Evolutionary conservation across 1,284 basidiomycete species (phyloP).

Genomic region (Afroboletus lepidellus): DNA sequence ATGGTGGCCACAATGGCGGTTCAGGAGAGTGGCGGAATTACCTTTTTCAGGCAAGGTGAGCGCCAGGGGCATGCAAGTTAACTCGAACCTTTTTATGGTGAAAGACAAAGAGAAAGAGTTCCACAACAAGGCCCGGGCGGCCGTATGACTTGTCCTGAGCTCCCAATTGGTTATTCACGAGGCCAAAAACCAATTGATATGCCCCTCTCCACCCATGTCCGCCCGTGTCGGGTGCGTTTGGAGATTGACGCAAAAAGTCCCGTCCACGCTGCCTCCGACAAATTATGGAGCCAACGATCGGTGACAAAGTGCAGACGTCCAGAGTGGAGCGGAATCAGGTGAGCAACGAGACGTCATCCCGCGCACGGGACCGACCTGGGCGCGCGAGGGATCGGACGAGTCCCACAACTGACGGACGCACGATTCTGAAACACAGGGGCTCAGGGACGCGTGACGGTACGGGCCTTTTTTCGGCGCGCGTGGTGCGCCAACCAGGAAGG

Average conservation of each 20-base stretch:
- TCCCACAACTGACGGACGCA: not conserved
- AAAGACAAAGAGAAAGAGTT: not conserved
- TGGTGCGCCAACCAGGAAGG: not conserved
- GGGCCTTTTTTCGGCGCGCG: not conserved
- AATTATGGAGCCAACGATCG: conserved; percentile 3
- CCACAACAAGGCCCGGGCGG: conserved; percentile 1
- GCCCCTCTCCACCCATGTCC: not conserved
- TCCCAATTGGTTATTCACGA: conserved; percentile 20
- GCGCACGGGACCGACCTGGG: not conserved
- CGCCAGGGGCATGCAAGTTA: conserved; percentile 1
- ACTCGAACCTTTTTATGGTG: not conserved
- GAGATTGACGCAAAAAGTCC: not conserved
- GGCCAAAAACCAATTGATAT: not conserved
- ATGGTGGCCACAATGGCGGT: not conserved
- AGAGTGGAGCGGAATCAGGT: not conserved
- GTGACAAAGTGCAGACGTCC: not conserved
- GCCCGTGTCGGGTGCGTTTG: not conserved
- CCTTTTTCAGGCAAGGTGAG: conserved; percentile 3
- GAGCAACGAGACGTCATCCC: conserved; percentile 8
- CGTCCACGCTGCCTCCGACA: conserved; percentile 15
- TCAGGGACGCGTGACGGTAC: conserved; percentile 2
- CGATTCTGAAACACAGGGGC: conserved; percentile 10
- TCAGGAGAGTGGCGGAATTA: conserved; percentile 8
- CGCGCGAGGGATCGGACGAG: not conserved
- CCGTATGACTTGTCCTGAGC: not conserved